Evolutionary conservation across 2,329 filamentous ascomycete genomes (phyloP).

Genomic region (Chalara sp.): DNA sequence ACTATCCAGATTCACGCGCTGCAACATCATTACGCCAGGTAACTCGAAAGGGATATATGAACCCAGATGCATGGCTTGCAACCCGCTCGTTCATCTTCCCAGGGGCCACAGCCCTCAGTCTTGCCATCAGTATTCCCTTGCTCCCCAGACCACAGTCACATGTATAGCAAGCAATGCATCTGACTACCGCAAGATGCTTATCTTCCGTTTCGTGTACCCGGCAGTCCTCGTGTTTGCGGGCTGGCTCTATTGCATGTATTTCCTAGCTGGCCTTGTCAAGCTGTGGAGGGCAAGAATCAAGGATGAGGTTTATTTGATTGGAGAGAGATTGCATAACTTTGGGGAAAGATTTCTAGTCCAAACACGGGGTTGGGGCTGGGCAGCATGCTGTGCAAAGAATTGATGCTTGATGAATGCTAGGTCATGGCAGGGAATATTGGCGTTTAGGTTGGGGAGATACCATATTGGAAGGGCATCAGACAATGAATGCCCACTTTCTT

Average conservation of each 20-base stretch:
- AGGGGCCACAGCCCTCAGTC: slow-evolving; percentile 49
- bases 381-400: too few species aligned
- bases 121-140: slow-evolving; percentile 61
- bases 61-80: slow-evolving; percentile 71
- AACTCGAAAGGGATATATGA: slow-evolving; percentile 66
- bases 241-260: slow-evolving; percentile 44
- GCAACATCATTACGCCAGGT: slow-evolving; percentile 70
- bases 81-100: slow-evolving; percentile 86
- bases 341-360: slow-evolving; percentile 37
- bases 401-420: too few species aligned
- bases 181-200: slow-evolving; percentile 21
- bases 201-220: slow-evolving; percentile 70
- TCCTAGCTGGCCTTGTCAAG: slow-evolving; percentile 55
- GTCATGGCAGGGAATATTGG: too few species aligned
- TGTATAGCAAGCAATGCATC: slow-evolving; percentile 23
- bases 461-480: too few species aligned
- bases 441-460: too few species aligned
- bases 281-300: slow-evolving; percentile 76
- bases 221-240: slow-evolving; percentile 29
- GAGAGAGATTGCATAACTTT: slow-evolving; percentile 92
- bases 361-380: too few species aligned
- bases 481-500: too few species aligned
- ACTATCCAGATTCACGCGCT: slow-evolving; percentile 62
- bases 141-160: slow-evolving; percentile 40
- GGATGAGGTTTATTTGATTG: slow-evolving; percentile 94